A percentile compares a stretch with the other conserved stretches of the same genome.
Conservation (phyloP, 108 stramenopile genomes). For the Discostella pseudostelligera region DNA sequence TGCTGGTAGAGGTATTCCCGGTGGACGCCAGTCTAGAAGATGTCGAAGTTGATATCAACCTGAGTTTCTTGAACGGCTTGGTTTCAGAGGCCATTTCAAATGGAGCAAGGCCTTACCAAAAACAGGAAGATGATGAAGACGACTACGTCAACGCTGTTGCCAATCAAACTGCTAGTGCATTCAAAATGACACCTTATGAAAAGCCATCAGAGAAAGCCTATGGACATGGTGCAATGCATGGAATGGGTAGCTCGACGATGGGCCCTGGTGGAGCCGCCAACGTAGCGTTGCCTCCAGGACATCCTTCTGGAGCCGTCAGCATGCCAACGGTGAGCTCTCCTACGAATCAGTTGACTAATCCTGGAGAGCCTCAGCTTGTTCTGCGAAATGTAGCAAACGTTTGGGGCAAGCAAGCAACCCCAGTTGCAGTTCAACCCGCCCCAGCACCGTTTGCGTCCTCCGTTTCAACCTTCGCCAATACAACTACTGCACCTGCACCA, state of each 20-base stretch:
- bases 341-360: slow-evolving; percentile 20
- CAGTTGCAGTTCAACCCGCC: slow-evolving; percentile 37
- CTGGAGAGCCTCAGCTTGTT: slow-evolving; percentile 54
- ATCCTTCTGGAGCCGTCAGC: slow-evolving; percentile 45
- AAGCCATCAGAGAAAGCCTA: slow-evolving; percentile 68
- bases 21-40: slow-evolving; percentile 95
- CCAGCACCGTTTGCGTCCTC: slow-evolving; percentile 42
- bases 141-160: slow-evolving; percentile 66
- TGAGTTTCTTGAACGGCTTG: slow-evolving; percentile 87
- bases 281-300: slow-evolving; percentile 38
- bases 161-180: slow-evolving; percentile 44
- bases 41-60: slow-evolving; percentile 83
- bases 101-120: slow-evolving; percentile 86
- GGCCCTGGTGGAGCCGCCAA: slow-evolving; percentile 55
- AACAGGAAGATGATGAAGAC: slow-evolving; percentile 86
- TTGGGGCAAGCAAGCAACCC: slow-evolving; percentile 69
- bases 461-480: slow-evolving; percentile 21
- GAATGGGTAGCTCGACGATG: slow-evolving; percentile 38
- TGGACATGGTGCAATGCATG: slow-evolving; percentile 28
- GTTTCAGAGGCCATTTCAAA: slow-evolving; percentile 82
- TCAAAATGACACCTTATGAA: slow-evolving; percentile 92
- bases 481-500: slow-evolving; percentile 40
- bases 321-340: slow-evolving; percentile 33
- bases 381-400: slow-evolving; percentile 81
- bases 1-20: slow-evolving; percentile 89